These are phyloP conservation scores for Uronychia setigera DNA, from an alignment of 73 alveolate genomes.

Conservation along the genomic window DNA sequence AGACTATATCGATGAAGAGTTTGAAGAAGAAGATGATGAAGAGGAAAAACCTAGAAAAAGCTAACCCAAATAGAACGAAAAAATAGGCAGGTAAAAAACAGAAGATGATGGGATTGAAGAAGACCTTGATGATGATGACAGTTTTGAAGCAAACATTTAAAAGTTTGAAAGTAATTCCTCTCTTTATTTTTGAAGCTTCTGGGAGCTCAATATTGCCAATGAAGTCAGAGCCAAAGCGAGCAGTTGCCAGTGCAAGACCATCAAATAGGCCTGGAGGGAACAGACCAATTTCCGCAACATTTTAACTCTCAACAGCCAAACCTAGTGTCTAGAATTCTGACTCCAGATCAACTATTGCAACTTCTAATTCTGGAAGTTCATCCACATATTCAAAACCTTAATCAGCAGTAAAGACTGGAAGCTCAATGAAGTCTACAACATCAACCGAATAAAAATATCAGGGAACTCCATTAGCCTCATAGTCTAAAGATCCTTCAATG, in stretches of 20 bases:
- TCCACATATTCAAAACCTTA: neutral
- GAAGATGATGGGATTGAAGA: neutral
- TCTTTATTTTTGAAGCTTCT: too few species aligned
- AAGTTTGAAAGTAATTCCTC: constrained; percentile 29
- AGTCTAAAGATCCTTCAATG: neutral
- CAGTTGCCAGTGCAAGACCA: constrained; percentile 7
- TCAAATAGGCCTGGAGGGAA: constrained; percentile 10
- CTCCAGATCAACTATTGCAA: neutral
- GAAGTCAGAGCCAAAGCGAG: constrained; percentile 11
- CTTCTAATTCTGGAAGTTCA: neutral
- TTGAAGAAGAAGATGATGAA: constrained; percentile 36
- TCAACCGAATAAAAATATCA: neutral
- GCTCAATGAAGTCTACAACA: neutral
- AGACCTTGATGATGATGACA: constrained; percentile 35
- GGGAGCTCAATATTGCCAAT: too few species aligned
- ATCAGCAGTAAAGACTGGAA: neutral
- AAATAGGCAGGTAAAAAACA: neutral
- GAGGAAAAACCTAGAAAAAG: constrained; percentile 7
- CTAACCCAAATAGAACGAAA: neutral
- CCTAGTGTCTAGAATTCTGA: neutral
- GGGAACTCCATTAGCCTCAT: neutral
- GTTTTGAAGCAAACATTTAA: constrained; percentile 47
- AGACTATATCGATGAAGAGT: constrained; percentile 9
- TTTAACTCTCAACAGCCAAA: constrained; percentile 14
- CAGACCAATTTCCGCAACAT: constrained; percentile 60